Base-by-base conservation (phyloP, 2,329 filamentous ascomycete genomes). In the Trichoderma koningii region DNA sequence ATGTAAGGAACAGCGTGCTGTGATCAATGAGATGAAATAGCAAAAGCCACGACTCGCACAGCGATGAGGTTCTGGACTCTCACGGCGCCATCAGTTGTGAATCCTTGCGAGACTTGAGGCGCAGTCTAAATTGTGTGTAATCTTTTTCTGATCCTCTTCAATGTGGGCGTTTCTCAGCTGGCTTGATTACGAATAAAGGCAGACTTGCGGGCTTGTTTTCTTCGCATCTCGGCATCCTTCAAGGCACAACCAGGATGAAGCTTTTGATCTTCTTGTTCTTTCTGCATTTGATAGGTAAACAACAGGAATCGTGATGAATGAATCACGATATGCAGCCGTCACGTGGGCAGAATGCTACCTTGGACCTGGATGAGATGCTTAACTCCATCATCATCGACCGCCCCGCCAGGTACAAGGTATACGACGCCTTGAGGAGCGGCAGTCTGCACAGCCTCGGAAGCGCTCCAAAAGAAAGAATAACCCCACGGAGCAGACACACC, bases 391-490 rank as follows among this genome's bases (percentile, higher is more conserved):
- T 34, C 23, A 21, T 19, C 17, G n/a, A 26, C 28, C 28, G 21
- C 52, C 52, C 52, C 52, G 38, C 42, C 55, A 47, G 55, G 38
- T 30, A 45, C 30, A 7, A 44, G 7, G n/a, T 44, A 44, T 17
- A 44, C 15, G 42, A 38, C 4, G 9, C 34, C 41, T 19, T 44
- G 41, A 9, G n/a, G 45, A 38, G 38, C 38, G 26, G 44, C 44
- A 60, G 34, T 30, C 34, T 62, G 59, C 59, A 62, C 59, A 53
- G 59, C 59, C 59, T 34, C 56, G 26, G 34, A 60, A 51, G 56
- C 21, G 56, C 55, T 60, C 12, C 4, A 10, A 30, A 51, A 51
- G 30, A 28, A 10, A 15, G 1, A 7, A 1, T 14, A 14, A 14
- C 56, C 56, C 56, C 45, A 60, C 56, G 56, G 42, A 41, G 42